Base-by-base conservation (phyloP, 495 filamentous ascomycete species). In the Penicillium desertorum region DNA sequence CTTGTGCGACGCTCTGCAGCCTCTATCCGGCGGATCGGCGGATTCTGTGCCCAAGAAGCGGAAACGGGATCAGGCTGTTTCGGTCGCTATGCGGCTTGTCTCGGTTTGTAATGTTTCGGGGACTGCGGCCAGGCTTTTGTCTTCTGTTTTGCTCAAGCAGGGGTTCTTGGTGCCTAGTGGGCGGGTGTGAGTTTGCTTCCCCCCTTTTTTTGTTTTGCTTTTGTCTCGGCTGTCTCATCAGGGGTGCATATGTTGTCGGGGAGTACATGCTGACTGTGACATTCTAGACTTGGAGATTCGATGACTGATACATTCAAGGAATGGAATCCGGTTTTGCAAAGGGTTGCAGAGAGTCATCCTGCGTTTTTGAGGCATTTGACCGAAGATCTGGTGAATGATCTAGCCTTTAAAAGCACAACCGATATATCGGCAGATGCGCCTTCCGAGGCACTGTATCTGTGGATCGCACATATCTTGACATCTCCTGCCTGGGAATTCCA, bases 391-490 rank as follows among this genome's bases (percentile, higher is more conserved):
- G 67, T 67, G 10, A 62, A 77, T 51, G 59, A 59, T 8, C 36
- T 79, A 27, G 65, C 63, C 3, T 72, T 74, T 32, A 49, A 65
- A 9, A 22, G 47, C 12, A 43, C 54, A 10, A 27, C 49, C 14
- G 52, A 69, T 29, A 45, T 58, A 11, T 60, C 65, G 12, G 50
- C 39, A 10, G 62, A 71, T 58, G 46, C 70, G 5, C 39, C 43
- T 29, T 57, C 62, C 16, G 71, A 78, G 57, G 71, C 64, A 3
- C 44, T 71, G 7, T 79, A 66, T 47, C 56, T 71, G 30, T 79
- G 76, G 76, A 60, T 79, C 51, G 70, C 66, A 41, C 74, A 79
- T 58, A 64, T 79, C 6, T 56, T 75, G 22, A 62, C 60, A 14
- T 74, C 74, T n/a, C 19, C 67, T 11, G 45, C 58, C 5, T 79